Evolutionary conservation across 768 basidiomycete genomes (phyloP), one percentile per base, ranked within the genome.

Genomic region (Mycena polygramma): DNA sequence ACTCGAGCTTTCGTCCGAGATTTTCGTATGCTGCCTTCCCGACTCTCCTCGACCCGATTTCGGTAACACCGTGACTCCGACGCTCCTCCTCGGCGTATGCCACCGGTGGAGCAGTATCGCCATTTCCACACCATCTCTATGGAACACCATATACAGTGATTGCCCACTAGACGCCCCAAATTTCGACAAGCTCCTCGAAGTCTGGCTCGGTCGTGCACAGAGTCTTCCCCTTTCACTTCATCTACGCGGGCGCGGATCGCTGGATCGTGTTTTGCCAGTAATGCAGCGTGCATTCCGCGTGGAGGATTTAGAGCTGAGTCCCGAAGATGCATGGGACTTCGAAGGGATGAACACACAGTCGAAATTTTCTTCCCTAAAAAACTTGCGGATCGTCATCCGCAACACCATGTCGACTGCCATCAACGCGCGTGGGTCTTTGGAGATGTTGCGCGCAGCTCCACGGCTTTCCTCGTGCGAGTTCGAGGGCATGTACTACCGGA

Each of bases 391-490:
- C 22, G 52, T 2, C 8, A 30, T n/a, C n/a, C n/a, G n/a, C n/a
- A n/a, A n/a, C n/a, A n/a, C n/a, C n/a, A 26, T 22, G 62, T 22
- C 9, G 45, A 46, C 9, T 46, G 7, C 45, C 10, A 46, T 15
- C 45, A 11, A 20, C 15, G 45, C 5, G 46, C 39, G 35, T 43
- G n/a, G 20, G 24, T 65, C 2, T 53, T 30, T 30, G 30, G 30
- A 48, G 30, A 46, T 65, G 20, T 30, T 65, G 26, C 63, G 63
- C 35, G 53, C 45, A 2, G 63, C 63, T 48, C 63, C 63, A 14
- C 20, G 15, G 6, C 45, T 65, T 22, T 19, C 35, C 26, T 43
- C 37, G 30, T 57, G 53, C 35, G 20, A 46, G 2, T 26, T 63
- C 4, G 22, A 2, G 2, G 13, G 37, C 7, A 48, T 48, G 8